Percentiles rank a stretch among this genome's conserved stretches.
These are phyloP conservation scores for Chaetoceros tenuissimus DNA, from an alignment of 108 stramenopile species.

Conservation along the genomic window DNA sequence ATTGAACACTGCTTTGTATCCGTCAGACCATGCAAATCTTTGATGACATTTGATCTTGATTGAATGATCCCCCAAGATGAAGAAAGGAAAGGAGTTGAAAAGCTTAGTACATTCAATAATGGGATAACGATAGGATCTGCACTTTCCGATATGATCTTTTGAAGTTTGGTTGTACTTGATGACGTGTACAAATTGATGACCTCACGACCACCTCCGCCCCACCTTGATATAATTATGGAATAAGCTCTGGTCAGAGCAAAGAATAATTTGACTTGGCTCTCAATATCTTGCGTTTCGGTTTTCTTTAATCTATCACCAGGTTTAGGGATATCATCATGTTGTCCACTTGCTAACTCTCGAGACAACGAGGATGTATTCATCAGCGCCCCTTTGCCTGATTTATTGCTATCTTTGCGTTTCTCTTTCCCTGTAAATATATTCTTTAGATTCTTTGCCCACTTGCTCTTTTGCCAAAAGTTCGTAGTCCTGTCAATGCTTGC, in stretches of 20 bases:
- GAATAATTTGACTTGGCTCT: slow-evolving; percentile 11
- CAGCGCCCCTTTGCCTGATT: slow-evolving; percentile 30
- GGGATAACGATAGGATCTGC: slow-evolving; percentile 51
- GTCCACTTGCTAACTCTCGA: slow-evolving; percentile 40
- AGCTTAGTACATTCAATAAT: slow-evolving; percentile 66
- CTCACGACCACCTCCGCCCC: slow-evolving; percentile 73
- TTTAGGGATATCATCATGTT: not conserved
- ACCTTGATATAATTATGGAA: slow-evolving; percentile 70
- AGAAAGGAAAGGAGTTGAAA: slow-evolving; percentile 49
- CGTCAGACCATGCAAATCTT: slow-evolving; percentile 38
- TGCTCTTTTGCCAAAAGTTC: slow-evolving; percentile 67
- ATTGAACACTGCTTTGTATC: slow-evolving; percentile 19
- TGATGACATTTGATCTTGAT: slow-evolving; percentile 31
- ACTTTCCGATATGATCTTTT: slow-evolving; percentile 13
- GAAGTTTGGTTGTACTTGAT: slow-evolving; percentile 4
- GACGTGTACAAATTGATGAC: slow-evolving; percentile 39
- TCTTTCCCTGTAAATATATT: slow-evolving; percentile 13
- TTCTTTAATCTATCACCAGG: not conserved
- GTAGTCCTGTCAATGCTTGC: slow-evolving; percentile 62
- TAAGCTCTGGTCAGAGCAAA: slow-evolving; percentile 36
- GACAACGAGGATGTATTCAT: slow-evolving; percentile 60
- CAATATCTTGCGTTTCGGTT: not conserved
- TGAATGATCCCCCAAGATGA: slow-evolving; percentile 66
- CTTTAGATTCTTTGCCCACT: slow-evolving; percentile 62
- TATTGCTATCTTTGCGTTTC: not conserved